phyloP scores from a whole-genome alignment of 177 flowering plant genomes.

The Telopea speciosissima region DNA sequence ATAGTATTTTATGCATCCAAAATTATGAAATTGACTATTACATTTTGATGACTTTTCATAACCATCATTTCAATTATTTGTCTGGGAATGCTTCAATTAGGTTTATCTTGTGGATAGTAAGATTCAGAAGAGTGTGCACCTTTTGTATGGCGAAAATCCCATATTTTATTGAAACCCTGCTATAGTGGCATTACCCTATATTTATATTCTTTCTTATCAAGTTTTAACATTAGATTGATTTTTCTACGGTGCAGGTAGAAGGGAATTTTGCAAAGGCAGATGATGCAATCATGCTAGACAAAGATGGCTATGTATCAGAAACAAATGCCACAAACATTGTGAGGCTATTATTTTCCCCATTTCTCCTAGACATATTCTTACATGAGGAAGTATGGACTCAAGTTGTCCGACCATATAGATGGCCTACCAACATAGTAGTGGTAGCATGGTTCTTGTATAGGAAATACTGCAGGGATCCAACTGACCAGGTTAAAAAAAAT shows the following conservation, averaged over 20 bases:
- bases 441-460: not conserved
- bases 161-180: not conserved
- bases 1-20: too few species aligned
- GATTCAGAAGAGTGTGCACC: not conserved
- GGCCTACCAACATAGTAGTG: not conserved
- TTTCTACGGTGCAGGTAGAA: slow-evolving; percentile 54
- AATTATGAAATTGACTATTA: not conserved
- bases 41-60: not conserved
- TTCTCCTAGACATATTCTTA: not conserved
- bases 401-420: not conserved
- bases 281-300: slow-evolving; percentile 97
- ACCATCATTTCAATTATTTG: not conserved
- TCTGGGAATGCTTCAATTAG: not conserved
- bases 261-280: slow-evolving; percentile 83
- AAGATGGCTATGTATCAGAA: slow-evolving; percentile 97
- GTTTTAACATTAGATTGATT: not conserved
- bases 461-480: too few species aligned
- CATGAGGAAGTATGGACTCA: not conserved
- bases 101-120: not conserved
- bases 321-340: slow-evolving; percentile 98
- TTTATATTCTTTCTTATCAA: not conserved
- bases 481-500: too few species aligned
- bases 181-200: not conserved
- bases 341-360: slow-evolving; percentile 22
- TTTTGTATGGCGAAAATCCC: not conserved